phyloP scores from a whole-genome alignment of 2,329 filamentous ascomycete genomes.

The Sclerotiophoma versabilis region DNA sequence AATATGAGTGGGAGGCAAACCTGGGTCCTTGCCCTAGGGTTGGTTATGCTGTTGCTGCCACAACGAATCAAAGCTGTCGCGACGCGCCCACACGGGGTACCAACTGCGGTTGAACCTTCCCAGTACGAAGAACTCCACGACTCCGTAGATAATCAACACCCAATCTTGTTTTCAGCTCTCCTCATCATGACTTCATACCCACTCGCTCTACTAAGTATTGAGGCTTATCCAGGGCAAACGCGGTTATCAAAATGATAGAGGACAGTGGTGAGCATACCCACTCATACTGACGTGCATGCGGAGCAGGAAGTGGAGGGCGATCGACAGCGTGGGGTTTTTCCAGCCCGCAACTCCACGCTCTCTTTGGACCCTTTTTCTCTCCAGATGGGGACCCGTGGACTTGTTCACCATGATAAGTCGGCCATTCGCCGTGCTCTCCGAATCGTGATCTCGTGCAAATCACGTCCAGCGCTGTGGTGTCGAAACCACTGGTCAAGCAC shows the following conservation, averaged over 20 bases:
- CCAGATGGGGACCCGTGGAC: not conserved
- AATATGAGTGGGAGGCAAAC: not conserved
- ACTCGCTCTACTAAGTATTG: not conserved
- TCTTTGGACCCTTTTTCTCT: not conserved
- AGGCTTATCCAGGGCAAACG: not conserved
- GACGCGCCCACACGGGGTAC: slow-evolving; percentile 9
- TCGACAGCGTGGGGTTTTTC: slow-evolving; percentile 5
- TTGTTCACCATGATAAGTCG: not conserved
- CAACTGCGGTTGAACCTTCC: not conserved
- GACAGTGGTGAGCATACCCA: slow-evolving; percentile 1
- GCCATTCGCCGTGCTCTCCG: not conserved
- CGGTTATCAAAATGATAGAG: not conserved
- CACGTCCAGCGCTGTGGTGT: not conserved
- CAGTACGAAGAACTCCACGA: not conserved
- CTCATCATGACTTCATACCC: not conserved
- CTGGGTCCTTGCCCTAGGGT: not conserved
- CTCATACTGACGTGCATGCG: slow-evolving; percentile 8
- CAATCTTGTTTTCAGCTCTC: not conserved
- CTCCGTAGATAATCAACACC: slow-evolving; percentile 13
- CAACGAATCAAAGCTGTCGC: slow-evolving; percentile 9
- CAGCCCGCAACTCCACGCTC: not conserved
- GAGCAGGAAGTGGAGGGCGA: not conserved
- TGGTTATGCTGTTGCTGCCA: slow-evolving; percentile 1
- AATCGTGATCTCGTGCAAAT: not conserved
- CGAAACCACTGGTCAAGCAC: not conserved